Evolutionary conservation across 1,139 yeast species (phyloP).

Genomic region (Candida gigantensis): DNA sequence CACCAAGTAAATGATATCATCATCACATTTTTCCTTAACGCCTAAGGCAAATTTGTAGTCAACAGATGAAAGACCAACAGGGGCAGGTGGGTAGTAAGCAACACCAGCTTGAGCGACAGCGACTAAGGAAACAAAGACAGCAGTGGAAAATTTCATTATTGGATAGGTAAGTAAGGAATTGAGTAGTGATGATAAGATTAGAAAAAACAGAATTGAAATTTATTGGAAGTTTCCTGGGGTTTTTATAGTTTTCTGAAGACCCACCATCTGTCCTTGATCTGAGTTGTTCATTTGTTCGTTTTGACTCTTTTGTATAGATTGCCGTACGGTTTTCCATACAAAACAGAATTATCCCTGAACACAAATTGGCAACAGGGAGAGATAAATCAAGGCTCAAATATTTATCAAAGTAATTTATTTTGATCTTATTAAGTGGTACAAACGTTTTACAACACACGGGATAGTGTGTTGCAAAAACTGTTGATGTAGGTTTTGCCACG

Average conservation of each 20-base stretch:
- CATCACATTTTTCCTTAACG: constrained; percentile 8
- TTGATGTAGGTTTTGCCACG: too few relatives aligned
- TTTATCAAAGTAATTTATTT: too few relatives aligned
- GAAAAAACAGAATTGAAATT: constrained; percentile 2
- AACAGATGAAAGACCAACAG: constrained; percentile 4
- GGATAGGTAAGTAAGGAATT: neutral
- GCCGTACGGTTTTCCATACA: too few relatives aligned
- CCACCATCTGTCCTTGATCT: too few relatives aligned
- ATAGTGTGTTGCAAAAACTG: too few relatives aligned
- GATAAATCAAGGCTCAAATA: too few relatives aligned
- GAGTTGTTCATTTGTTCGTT: too few relatives aligned
- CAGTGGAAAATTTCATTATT: constrained; percentile 5
- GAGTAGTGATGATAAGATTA: constrained; percentile 2
- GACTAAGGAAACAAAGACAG: constrained; percentile 1
- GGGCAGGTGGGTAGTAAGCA: constrained; percentile 2
- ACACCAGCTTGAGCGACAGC: constrained; percentile 4
- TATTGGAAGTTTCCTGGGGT: neutral
- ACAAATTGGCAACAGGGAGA: too few relatives aligned
- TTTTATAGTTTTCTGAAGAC: constrained; percentile 5
- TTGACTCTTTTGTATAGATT: too few relatives aligned
- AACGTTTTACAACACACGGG: too few relatives aligned
- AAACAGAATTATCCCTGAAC: too few relatives aligned
- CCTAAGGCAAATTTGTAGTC: constrained; percentile 11
- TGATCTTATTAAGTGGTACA: too few relatives aligned
- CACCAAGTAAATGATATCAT: constrained; percentile 5